Evolutionary conservation across 1,284 basidiomycete species (phyloP).

Genomic region (Mycena sp.): DNA sequence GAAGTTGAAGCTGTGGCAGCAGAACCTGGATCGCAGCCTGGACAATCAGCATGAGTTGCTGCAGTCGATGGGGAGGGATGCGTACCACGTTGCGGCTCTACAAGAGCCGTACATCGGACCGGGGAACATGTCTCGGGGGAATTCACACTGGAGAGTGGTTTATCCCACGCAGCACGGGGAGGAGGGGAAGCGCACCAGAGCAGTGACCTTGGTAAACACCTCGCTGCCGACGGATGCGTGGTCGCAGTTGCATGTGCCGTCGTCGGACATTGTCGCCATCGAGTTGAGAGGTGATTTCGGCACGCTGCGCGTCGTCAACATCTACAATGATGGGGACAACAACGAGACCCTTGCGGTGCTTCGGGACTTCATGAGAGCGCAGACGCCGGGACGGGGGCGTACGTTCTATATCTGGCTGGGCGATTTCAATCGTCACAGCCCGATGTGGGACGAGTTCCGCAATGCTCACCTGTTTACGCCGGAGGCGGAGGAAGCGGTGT

Average conservation of each 20-base stretch:
- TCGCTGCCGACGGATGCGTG: conserved; percentile 39
- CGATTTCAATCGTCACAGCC: conserved; percentile 57
- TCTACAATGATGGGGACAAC: conserved; percentile 29
- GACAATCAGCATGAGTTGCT: conserved; percentile 35
- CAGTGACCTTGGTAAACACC: conserved; percentile 41
- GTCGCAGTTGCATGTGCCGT: conserved; percentile 31
- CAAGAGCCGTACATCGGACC: conserved; percentile 47
- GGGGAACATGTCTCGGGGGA: conserved; percentile 27
- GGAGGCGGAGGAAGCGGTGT: not conserved
- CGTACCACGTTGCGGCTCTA: conserved; percentile 41
- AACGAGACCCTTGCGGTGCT: conserved; percentile 15
- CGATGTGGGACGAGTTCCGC: conserved; percentile 44
- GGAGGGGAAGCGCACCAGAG: conserved; percentile 20
- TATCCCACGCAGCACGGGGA: conserved; percentile 38
- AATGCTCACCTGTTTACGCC: conserved; percentile 46
- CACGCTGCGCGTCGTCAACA: conserved; percentile 19
- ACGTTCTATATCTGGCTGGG: conserved; percentile 42
- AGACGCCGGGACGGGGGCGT: not conserved
- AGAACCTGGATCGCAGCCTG: conserved; percentile 36
- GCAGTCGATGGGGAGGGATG: conserved; percentile 1
- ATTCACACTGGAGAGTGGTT: conserved; percentile 35
- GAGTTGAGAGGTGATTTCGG: conserved; percentile 27
- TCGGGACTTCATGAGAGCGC: not conserved
- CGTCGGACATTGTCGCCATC: conserved; percentile 41
- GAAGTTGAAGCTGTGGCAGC: too few relatives aligned